These are phyloP conservation scores for Sabuloglossum arenarium DNA, from an alignment of 495 filamentous ascomycete genomes.

Conservation along the genomic window DNA sequence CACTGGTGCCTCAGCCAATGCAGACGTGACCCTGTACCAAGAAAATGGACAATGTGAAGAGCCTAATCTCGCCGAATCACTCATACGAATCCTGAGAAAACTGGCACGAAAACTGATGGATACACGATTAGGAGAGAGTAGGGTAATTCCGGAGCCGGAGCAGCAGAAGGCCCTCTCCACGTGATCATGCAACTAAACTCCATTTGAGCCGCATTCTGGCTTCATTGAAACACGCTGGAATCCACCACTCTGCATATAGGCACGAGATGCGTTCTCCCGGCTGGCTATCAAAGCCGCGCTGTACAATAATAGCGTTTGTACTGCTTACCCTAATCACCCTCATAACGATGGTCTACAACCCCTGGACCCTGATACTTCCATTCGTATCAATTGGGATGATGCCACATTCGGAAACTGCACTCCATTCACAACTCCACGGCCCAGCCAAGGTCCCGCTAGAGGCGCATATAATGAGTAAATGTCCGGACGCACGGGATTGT, in stretches of 20 bases:
- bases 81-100: background rate
- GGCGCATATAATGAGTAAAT: conserved; percentile 36
- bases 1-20: background rate
- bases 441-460: conserved; percentile 29
- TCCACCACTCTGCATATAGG: background rate
- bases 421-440: background rate
- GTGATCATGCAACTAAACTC: background rate
- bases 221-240: background rate
- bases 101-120: background rate
- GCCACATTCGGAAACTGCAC: background rate
- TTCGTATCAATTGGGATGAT: no score
- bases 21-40: background rate
- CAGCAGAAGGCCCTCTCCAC: background rate
- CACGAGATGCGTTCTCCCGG: background rate
- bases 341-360: background rate
- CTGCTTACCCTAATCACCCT: background rate
- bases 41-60: background rate
- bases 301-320: background rate
- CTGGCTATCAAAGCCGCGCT: background rate
- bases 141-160: background rate
- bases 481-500: conserved; percentile 51
- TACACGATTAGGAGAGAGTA: background rate
- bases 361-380: background rate
- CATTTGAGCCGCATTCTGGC: background rate
- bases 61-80: background rate